Evolutionary conservation across 306 rosid species (phyloP), one percentile per base, ranked within the genome.

Genomic region (Myrica gale): DNA sequence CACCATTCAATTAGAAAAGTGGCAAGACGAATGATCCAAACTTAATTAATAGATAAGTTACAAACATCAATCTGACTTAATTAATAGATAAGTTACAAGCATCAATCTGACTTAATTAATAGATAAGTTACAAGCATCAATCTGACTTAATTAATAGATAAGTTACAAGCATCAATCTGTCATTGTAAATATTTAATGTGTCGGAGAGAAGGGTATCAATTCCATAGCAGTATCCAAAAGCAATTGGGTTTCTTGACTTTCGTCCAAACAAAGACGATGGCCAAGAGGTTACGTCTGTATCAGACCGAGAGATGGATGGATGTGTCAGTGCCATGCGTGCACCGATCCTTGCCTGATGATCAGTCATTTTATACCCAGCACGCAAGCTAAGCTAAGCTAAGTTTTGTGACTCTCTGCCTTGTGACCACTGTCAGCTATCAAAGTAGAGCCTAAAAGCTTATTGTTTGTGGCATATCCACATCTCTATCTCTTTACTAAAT

Each of bases 221-320:
- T 41, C 11, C 20, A 17, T 42, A 9, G 16, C 6, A 66, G 70
- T 17, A 42, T 41, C 50, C 50, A 66, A 42, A 66, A 66, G 50
- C 46, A 66, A n/a, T 41, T n/a, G 60, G 57, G 63, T 76, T 65
- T 71, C 55, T 41, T n/a, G 60, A 50, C 55, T 76, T 65, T 71
- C 55, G 52, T 68, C 58, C 73, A 46, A 74, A 69, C 56, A 74
- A 72, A 72, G 42, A 48, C 41, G 51, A 11, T 76, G 79, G 77
- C 16, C 72, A 70, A 79, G 72, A 77, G 88, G 86, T 74, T 58
- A 81, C 73, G 88, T 87, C 85, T 56, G 83, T 84, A 76, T 80
- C 74, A 74, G 83, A 76, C 53, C 72, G 85, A 74, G 67, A 55
- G 86, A 84, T 68, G 76, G 83, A 82, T 79, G 76, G 79, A 79